phyloP scores from a whole-genome alignment of 345 rosid species.

The Aegle marmelos region DNA sequence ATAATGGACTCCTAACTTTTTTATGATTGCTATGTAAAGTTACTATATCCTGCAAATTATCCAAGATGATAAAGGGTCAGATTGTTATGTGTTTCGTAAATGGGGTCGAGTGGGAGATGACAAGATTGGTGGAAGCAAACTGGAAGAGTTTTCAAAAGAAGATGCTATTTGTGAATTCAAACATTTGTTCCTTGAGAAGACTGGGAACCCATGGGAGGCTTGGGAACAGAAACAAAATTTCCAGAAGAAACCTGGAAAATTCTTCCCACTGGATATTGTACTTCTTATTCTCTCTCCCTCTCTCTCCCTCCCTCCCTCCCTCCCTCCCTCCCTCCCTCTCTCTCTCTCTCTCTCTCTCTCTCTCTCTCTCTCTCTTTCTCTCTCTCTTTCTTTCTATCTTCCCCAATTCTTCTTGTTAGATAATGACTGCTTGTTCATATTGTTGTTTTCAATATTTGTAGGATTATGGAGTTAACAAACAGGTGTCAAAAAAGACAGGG shows the following conservation, averaged over 20 bases:
- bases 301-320: background rate
- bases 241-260: constrained; percentile 80
- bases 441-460: constrained; percentile 25
- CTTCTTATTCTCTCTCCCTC: constrained; percentile 10
- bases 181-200: constrained; percentile 79
- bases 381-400: too few relatives aligned
- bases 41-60: constrained; percentile 91
- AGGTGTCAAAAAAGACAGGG: constrained; percentile 39
- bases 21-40: constrained; percentile 39
- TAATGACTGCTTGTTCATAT: background rate
- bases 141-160: constrained; percentile 72
- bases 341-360: constrained; percentile 9
- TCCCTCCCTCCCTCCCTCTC: constrained; percentile 10
- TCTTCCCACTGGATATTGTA: constrained; percentile 94
- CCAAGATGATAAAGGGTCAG: constrained; percentile 81
- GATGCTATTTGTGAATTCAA: constrained; percentile 68
- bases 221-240: constrained; percentile 83
- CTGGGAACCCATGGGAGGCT: constrained; percentile 88
- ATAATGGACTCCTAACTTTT: constrained; percentile 19
- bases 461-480: constrained; percentile 93
- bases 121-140: constrained; percentile 77
- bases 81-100: constrained; percentile 78
- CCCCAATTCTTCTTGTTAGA: background rate
- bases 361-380: background rate
- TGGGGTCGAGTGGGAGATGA: constrained; percentile 97